These are phyloP conservation scores for Orobanche coerulescens DNA, from an alignment of 257 asterid genomes.

Conservation along the genomic window DNA sequence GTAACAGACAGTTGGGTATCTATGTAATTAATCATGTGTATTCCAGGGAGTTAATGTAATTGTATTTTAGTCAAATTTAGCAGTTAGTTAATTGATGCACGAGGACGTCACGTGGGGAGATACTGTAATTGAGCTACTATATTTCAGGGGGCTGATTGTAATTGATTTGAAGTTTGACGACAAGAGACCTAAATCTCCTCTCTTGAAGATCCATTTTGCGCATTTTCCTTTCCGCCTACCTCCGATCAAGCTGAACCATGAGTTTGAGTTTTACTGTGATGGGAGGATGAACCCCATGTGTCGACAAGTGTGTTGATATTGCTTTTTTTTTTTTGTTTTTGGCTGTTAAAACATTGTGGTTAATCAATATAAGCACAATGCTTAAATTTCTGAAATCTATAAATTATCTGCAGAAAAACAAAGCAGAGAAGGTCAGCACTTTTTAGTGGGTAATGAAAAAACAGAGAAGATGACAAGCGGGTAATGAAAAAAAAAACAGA, in stretches of 20 bases:
- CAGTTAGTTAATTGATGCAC: too few species aligned
- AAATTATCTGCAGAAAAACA: neutral
- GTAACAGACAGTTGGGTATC: too few species aligned
- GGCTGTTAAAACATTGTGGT: neutral
- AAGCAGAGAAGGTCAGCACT: too few species aligned
- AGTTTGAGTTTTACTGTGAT: conserved; percentile 26
- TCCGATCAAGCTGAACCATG: conserved; percentile 33
- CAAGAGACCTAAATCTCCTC: conserved; percentile 50
- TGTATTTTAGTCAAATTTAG: too few species aligned
- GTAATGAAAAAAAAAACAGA: too few species aligned
- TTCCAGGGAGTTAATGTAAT: too few species aligned
- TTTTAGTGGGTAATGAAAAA: too few species aligned
- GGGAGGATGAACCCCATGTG: neutral
- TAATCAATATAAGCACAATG: neutral
- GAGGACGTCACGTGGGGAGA: too few species aligned
- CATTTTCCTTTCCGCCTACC: conserved; percentile 56
- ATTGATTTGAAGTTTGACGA: conserved; percentile 69
- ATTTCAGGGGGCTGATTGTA: too few species aligned
- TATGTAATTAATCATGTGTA: too few species aligned
- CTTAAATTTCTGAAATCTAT: neutral
- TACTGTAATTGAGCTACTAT: too few species aligned
- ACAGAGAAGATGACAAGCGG: too few species aligned
- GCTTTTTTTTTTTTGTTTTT: neutral
- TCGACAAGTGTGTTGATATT: neutral
- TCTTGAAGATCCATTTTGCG: conserved; percentile 44